Evolutionary conservation across 2,329 filamentous ascomycete species (phyloP), one percentile per base, ranked within the genome.

Genomic region (Diaporthe sp.): DNA sequence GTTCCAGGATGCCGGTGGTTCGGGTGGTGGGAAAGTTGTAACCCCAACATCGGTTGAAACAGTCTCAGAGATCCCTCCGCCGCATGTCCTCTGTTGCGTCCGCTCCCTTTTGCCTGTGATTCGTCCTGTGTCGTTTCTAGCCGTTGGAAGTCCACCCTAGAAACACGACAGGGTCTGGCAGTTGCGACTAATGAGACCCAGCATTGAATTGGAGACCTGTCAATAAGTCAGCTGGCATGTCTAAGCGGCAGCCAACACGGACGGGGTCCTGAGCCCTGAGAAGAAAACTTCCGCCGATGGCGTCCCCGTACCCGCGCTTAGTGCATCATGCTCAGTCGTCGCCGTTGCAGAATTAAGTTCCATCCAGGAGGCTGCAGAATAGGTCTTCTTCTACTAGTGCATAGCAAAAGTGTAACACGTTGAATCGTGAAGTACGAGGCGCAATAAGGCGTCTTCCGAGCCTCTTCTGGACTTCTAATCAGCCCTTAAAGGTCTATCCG

Each of bases 1-100:
- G 62, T 68, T 68, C 62, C 62, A 68, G 62, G 62, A 51, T 68
- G 62, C 19, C 31, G 46, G 46, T 51, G 62, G 62, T 68, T 68
- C 65, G 46, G 65, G 65, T 68, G 65, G 65, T 68, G 46, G 65
- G 62, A 68, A 53, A 68, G 65, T 68, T 53, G 65, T 68, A 68
- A 68, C 65, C 65, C 65, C 65, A 68, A 68, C 65, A 68, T 68
- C 65, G 46, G 65, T 68, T 68, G 65, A 68, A 68, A 68, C 65
- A 53, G 65, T 68, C 65, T 68, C 65, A 68, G 65, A 68, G 65
- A 53, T 37, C 65, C 65, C 28, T 37, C 46, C 65, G 65, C 65
- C 46, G 65, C 65, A 68, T 25, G 17, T 68, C 17, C 46, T 53
- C 46, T 28, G 31, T 68, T 68, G 46, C n/a, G 65, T 8, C 22